Evolutionary conservation across 306 rosid genomes (phyloP).

Genomic region (Sesbania bispinosa): DNA sequence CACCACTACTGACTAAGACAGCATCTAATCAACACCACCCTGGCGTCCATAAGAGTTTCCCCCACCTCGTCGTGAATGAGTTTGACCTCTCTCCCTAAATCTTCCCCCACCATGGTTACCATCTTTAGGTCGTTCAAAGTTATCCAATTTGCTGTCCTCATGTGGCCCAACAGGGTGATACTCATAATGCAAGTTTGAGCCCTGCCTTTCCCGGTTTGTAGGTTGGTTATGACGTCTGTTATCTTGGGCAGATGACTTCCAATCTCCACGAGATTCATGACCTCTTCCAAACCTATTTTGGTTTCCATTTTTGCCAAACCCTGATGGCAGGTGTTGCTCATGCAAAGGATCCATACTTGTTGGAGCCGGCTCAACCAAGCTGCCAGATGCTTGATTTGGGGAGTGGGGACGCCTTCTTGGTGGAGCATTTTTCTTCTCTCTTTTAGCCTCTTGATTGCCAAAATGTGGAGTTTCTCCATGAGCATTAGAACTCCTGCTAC

Average conservation of each 20-base stretch:
- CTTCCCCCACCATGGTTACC: constrained; percentile 48
- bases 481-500: constrained; percentile 31
- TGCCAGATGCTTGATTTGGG: constrained; percentile 38
- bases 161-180: constrained; percentile 77
- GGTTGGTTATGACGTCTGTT: constrained; percentile 49
- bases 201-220: constrained; percentile 64
- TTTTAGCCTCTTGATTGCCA: constrained; percentile 45
- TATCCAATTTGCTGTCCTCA: constrained; percentile 43
- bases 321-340: constrained; percentile 54
- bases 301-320: constrained; percentile 58
- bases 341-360: constrained; percentile 47
- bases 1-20: constrained; percentile 31
- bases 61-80: constrained; percentile 68
- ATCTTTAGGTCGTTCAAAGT: constrained; percentile 55
- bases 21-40: constrained; percentile 53
- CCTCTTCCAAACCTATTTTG: constrained; percentile 62
- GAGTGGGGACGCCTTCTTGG: constrained; percentile 51
- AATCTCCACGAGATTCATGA: constrained; percentile 66
- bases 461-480: constrained; percentile 41
- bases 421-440: constrained; percentile 56
- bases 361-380: constrained; percentile 43
- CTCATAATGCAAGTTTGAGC: constrained; percentile 59
- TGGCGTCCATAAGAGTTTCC: constrained; percentile 60
- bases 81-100: constrained; percentile 72
- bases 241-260: constrained; percentile 57